Evolutionary conservation across 2,329 filamentous ascomycete genomes (phyloP), one percentile per base, ranked within the genome.

Genomic region (Lecanicillium sp.): DNA sequence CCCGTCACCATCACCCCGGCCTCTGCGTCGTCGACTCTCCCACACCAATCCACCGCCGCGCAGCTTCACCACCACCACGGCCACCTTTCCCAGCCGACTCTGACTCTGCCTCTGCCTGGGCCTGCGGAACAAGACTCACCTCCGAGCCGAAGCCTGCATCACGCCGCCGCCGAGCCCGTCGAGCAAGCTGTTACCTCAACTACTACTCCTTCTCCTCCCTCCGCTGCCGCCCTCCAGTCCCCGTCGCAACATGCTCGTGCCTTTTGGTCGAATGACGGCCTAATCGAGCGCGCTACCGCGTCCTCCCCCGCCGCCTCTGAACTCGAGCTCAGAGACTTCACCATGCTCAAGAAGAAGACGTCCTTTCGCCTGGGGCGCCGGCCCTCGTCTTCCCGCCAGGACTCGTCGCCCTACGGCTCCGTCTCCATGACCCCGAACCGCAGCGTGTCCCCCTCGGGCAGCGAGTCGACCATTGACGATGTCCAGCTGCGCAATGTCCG

Each of bases 331-430:
- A 28, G 30, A 30, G 40, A 41, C 35, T 35, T 41, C 22, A 30
- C 33, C 39, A 63, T 62, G 59, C 51, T 58, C 34, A 56, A 55
- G 41, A 60, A 55, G 44, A 58, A 53, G 46, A 58, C 58, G 32
- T 60, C 63, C 19, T 58, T 62, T 37, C 54, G 64, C 46, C 40
- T 53, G 54, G 28, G 49, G 44, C 41, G 48, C 51, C 39, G 50
- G 49, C 35, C 33, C 37, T 39, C 54, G 50, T n/a, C n/a, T n/a
- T 29, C 46, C 46, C 32, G 53, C 10, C 35, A 15, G 10, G 40
- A 58, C 30, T 48, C 56, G 18, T 56, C 55, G 14, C 57, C 59
- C 3, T 66, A 66, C 40, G 64, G 64, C 41, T 59, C 62, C 36
- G 59, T 65, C 11, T 56, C 55, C 31, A 46, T 55, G 32, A 53